Evolutionary conservation across 1,284 basidiomycete species (phyloP), one percentile per base, ranked within the genome.

Genomic region (Ganoderma sinense): DNA sequence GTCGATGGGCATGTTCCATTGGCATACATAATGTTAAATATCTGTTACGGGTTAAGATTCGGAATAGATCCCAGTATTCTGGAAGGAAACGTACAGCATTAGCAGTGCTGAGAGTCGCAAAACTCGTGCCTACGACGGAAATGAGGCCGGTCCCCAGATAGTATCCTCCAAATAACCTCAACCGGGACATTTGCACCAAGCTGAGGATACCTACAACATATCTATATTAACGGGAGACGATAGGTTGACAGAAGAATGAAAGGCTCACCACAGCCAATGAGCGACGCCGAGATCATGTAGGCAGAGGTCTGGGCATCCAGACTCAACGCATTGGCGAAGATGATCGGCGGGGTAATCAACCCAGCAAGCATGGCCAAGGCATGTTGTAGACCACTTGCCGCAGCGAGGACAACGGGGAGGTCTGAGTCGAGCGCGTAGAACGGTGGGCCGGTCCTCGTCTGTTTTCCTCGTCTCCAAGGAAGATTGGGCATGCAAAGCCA

Each of bases 111-210:
- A 96, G 83, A 0, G 93, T 95, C 8, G 94, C 87, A 77, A 96
- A 96, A 76, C 90, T 92, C 0, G 94, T 96, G 11, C 94, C 94
- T n/a, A 96, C 94, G 2, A 96, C 94, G 5, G 90, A 91, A 65
- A 96, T 85, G 26, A 96, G 80, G 0, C 95, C 95, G 8, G 93
- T 94, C 4, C 93, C 93, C 43, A 94, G 83, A 72, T 90, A 90
- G 73, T 91, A 91, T 5, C 86, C 83, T 29, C 83, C 80, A 71
- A 87, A 91, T 0, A 95, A 82, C 61, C 81, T 86, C 36, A 93
- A 77, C 5, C 89, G 85, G 3, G 90, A 92, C 86, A 94, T 93
- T 74, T 95, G 93, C 2, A 94, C 87, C 26, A 93, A 82, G 76
- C 90, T 93, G 55, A 94, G 78, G 61, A 94, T 91, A 10, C 90